phyloP scores from a whole-genome alignment of 2,329 filamentous ascomycete species.

The Cytospora chrysosperma region DNA sequence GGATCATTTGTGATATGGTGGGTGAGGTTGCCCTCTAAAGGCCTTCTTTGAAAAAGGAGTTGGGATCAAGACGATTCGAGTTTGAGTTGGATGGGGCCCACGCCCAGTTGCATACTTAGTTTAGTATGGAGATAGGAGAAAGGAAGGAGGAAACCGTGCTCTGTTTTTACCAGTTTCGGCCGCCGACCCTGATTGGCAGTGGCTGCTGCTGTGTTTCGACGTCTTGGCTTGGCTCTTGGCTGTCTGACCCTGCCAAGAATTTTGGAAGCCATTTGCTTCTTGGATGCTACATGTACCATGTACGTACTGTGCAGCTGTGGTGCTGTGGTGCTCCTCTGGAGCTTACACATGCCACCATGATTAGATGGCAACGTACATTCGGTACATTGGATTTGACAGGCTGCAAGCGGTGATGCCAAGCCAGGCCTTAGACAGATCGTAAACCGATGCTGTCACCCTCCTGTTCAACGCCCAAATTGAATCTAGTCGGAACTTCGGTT shows the following conservation, averaged over 20 bases:
- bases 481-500: not conserved
- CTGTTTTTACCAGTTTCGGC: not conserved
- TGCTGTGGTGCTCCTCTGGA: constrained; percentile 2
- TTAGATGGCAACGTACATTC: not conserved
- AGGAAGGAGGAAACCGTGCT: not conserved
- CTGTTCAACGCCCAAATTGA: not conserved
- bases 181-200: constrained; percentile 1
- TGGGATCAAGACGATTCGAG: not conserved
- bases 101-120: not conserved
- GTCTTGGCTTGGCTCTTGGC: constrained; percentile 21
- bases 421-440: not conserved
- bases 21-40: not conserved
- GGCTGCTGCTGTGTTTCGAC: not conserved
- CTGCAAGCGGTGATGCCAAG: not conserved
- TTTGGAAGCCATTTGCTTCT: constrained; percentile 2
- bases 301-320: too few species aligned
- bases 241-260: constrained; percentile 20
- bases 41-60: too few species aligned
- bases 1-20: constrained; percentile 13
- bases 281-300: not conserved
- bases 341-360: not conserved
- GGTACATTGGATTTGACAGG: not conserved
- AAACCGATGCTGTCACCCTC: not conserved
- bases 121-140: not conserved
- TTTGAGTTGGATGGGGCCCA: not conserved